Percentiles rank a stretch among this genome's conserved stretches.
Conservation (phyloP, 2,329 filamentous ascomycete species). For the Neofusicoccum sp. region DNA sequence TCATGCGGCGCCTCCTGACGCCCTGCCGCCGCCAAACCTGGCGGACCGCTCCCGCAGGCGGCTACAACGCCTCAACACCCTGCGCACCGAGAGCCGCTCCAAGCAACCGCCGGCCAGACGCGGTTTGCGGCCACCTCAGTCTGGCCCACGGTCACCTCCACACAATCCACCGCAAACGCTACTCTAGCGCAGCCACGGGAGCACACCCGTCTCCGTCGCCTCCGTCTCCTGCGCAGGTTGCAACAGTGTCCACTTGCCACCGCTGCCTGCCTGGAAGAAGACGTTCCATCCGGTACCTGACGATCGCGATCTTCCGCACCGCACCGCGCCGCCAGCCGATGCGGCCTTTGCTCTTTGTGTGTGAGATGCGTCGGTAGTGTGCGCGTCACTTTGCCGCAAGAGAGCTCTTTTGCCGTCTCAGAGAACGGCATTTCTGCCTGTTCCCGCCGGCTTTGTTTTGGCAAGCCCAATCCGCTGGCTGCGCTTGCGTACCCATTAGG, state of each 20-base stretch:
- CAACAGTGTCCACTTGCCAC: constrained; percentile 6
- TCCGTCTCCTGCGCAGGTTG: background rate
- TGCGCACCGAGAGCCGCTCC: no score
- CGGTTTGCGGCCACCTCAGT: constrained; percentile 11
- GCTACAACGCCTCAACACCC: background rate
- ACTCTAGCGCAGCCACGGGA: constrained; percentile 16
- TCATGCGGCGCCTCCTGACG: background rate
- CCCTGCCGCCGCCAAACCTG: background rate
- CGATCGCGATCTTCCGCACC: constrained; percentile 19
- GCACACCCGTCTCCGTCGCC: constrained; percentile 20
- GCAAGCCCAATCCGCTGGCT: background rate
- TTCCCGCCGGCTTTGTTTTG: background rate
- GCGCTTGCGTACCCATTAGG: constrained; percentile 15
- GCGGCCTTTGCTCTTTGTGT: constrained; percentile 2
- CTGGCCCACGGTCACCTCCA: constrained; percentile 14
- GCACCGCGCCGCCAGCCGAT: constrained; percentile 3
- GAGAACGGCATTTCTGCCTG: no score
- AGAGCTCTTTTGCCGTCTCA: background rate
- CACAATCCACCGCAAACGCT: constrained; percentile 8
- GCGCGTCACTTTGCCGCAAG: no score
- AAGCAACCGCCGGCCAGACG: background rate
- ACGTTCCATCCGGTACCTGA: constrained; percentile 12
- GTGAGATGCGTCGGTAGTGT: no score
- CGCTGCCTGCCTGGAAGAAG: background rate
- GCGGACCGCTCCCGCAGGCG: no score